Percentiles rank a stretch among this genome's conserved stretches.
Conservation (phyloP, 495 filamentous ascomycete genomes). For the Pyrenula massariospora region DNA sequence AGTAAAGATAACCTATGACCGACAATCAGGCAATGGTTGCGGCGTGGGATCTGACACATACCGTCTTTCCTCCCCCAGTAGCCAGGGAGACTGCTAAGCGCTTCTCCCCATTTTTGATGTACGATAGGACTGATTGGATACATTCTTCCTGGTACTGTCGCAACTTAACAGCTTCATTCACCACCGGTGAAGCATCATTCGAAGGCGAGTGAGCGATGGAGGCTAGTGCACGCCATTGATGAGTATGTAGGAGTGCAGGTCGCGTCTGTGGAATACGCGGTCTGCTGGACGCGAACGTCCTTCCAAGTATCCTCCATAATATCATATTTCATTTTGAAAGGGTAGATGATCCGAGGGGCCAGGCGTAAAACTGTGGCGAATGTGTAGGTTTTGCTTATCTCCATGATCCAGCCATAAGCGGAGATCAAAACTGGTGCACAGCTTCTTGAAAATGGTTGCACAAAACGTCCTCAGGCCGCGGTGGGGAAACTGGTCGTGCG, state of each 20-base stretch:
- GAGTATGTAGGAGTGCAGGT: too few relatives aligned
- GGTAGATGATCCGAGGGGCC: neutral
- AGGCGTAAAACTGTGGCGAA: neutral
- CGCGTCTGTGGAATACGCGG: too few relatives aligned
- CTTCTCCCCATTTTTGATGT: constrained; percentile 62
- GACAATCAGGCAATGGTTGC: neutral
- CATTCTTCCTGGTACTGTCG: constrained; percentile 80
- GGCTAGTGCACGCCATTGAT: too few relatives aligned
- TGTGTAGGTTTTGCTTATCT: neutral
- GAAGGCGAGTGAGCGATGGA: neutral
- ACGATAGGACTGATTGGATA: constrained; percentile 69
- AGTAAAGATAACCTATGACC: constrained; percentile 79
- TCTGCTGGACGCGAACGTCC: neutral
- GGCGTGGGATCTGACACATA: constrained; percentile 18
- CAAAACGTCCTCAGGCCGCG: too few relatives aligned
- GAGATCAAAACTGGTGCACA: too few relatives aligned
- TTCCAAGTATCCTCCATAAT: neutral
- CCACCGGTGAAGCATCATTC: neutral
- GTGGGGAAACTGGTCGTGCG: too few relatives aligned
- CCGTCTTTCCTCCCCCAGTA: constrained; percentile 89
- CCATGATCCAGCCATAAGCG: neutral
- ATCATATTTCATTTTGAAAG: neutral
- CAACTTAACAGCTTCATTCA: constrained; percentile 33
- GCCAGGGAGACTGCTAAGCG: constrained; percentile 82
- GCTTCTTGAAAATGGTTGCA: too few relatives aligned